A percentile compares a stretch with the other conserved stretches of the same genome.
These are phyloP conservation scores for Botrytis aclada DNA, from an alignment of 2,329 filamentous ascomycete species.

Conservation along the genomic window DNA sequence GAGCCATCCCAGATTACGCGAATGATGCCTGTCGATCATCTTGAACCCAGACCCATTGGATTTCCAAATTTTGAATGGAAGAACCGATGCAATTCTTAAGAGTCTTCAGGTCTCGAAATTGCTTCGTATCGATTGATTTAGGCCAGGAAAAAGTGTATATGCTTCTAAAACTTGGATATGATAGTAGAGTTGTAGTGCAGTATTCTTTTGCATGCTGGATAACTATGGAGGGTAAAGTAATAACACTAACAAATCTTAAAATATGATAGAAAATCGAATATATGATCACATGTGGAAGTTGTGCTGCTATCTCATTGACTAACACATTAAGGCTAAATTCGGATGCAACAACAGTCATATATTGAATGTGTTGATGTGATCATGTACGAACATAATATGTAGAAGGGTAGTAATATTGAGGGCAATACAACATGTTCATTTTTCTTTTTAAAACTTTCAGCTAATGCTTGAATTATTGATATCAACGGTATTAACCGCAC, in stretches of 20 bases:
- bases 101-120: neutral
- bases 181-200: neutral
- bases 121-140: neutral
- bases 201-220: neutral
- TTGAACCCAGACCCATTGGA: neutral
- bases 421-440: neutral
- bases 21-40: constrained; percentile 2
- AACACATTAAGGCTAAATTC: neutral
- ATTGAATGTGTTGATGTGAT: neutral
- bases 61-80: neutral
- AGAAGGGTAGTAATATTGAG: neutral
- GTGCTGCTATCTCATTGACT: neutral
- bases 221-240: neutral
- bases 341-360: neutral
- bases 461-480: neutral
- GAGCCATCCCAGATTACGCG: neutral
- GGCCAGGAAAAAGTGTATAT: neutral
- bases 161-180: neutral
- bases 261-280: neutral
- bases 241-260: neutral
- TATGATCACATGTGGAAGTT: neutral
- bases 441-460: neutral
- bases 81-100: neutral
- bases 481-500: neutral
- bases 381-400: neutral